Evolutionary conservation across 2,329 filamentous ascomycete genomes (phyloP).

Genomic region (Aureobasidium sp.): DNA sequence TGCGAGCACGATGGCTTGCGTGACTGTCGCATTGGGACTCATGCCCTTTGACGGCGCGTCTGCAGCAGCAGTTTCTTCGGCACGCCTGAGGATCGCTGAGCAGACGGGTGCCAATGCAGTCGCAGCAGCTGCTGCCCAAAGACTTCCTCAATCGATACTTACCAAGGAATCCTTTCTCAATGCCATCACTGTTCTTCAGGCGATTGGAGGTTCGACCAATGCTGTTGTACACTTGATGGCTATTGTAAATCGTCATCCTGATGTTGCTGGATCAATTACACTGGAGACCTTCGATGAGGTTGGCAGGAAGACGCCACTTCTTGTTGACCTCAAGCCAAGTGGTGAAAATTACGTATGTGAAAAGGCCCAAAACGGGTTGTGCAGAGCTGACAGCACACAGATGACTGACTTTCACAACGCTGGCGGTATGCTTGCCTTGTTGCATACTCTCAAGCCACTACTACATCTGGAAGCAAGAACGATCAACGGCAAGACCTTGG

Average conservation of each 20-base stretch:
- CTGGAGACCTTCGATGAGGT: constrained; percentile 43
- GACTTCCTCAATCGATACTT: constrained; percentile 40
- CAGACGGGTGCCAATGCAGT: constrained; percentile 47
- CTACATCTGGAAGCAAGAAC: constrained; percentile 42
- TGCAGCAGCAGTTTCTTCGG: constrained; percentile 48
- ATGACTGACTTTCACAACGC: constrained; percentile 51
- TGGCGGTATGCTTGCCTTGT: constrained; percentile 44
- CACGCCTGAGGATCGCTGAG: constrained; percentile 47
- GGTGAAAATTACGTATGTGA: constrained; percentile 35
- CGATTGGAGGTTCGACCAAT: constrained; percentile 40
- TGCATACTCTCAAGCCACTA: constrained; percentile 41
- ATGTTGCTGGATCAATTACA: constrained; percentile 39
- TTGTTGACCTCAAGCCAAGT: constrained; percentile 48
- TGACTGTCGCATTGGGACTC: constrained; percentile 46
- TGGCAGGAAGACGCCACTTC: constrained; percentile 40
- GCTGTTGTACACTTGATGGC: constrained; percentile 40
- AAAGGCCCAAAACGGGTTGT: not conserved
- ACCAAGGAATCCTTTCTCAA: constrained; percentile 44
- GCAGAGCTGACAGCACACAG: not conserved
- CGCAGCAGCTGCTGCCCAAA: constrained; percentile 30
- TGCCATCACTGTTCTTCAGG: constrained; percentile 39
- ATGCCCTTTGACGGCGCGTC: constrained; percentile 48
- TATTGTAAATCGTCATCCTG: constrained; percentile 45
- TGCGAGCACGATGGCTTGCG: constrained; percentile 51
- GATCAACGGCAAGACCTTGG: constrained; percentile 42